Evolutionary conservation across 345 rosid species (phyloP), one percentile per base, ranked within the genome.

Genomic region (Arabidopsis arenosa): DNA sequence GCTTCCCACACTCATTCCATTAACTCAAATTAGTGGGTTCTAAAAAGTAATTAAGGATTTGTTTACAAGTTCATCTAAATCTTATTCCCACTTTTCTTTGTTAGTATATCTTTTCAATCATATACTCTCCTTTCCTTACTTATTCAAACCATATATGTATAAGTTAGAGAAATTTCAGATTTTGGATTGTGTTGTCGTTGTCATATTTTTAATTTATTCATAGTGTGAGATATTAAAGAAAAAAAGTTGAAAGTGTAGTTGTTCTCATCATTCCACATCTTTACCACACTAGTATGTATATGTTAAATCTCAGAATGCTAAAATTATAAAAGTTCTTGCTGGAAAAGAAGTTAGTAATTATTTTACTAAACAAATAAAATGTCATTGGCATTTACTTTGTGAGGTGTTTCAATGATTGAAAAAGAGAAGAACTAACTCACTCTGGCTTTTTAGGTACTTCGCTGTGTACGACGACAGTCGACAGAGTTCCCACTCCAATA

Each of bases 351-450:
- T 33, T 65, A 13, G n/a, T 21, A 68, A 75, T 35, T 60, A 59
- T 40, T 40, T 49, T 15, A 30, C 35, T 23, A 44, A 26, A 26
- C 9, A 4, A n/a, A 57, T 11, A 6, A 6, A 28, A 33, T 11
- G 73, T 36, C 58, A 40, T 28, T 28, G 35, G 67, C 68, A 49
- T 76, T 33, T 23, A 63, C 52, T 76, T 62, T 54, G 75, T 76
- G 71, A 70, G 66, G 65, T 76, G 75, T 76, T 36, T 76, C 58
- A 76, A 76, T 76, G 75, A 70, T 76, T 76, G 71, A 70, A 69
- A 63, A 17, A 55, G 44, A 41, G 75, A 69, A 76, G 75, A 63
- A 63, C 54, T 44, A 57, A 74, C 52, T 44, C 51, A 63, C 66
- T 36, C 59, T 15, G 66, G 59, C 28, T 53, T 68, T 61, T 62